Evolutionary conservation across 2,329 filamentous ascomycete genomes (phyloP), one percentile per base, ranked within the genome.

Genomic region (Incumbomyces delicatus): DNA sequence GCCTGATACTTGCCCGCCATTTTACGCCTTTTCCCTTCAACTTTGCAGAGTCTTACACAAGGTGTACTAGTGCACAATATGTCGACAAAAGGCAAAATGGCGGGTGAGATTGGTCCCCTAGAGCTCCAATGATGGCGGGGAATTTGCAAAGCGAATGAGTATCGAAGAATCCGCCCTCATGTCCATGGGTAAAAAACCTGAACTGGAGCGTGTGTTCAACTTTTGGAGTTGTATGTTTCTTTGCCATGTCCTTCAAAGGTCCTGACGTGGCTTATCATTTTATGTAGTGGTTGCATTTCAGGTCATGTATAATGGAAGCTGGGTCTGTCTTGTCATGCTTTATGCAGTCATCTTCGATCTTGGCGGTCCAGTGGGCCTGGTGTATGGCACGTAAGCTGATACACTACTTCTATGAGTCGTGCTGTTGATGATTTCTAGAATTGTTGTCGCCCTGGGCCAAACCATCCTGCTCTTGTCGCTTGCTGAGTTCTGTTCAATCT

Each of bases 151-250:
- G 30, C 47, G 46, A 2, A 6, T 53, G n/a, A 49, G 29, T 33
- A 51, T 46, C 37, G 51, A 53, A 32, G 51, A 53, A 49, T 48
- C 49, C 13, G 41, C 51, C 13, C 48, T 53, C 34, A 48, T 53
- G 48, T 51, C 48, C 11, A 53, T 53, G 51, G 51, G 51, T 49
- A 53, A 53, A 46, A 50, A 49, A 45, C 51, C 51, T 33, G 51
- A 53, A 34, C 34, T 53, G 46, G 41, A 35, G 36, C 51, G 51
- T 22, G 51, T 53, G 30, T 53, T 50, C 46, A 53, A 53, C 16
- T 53, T 53, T 44, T 53, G 51, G 51, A 53, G 48, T 17, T 30
- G 51, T 53, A 37, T 47, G 51, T n/a, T 13, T 8, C 20, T 18
- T 6, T 40, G 7, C 31, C 27, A 31, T 20, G 16, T 31, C n/a